Conservation (phyloP, 768 basidiomycete genomes). For the Pulveroboletus sp. region DNA sequence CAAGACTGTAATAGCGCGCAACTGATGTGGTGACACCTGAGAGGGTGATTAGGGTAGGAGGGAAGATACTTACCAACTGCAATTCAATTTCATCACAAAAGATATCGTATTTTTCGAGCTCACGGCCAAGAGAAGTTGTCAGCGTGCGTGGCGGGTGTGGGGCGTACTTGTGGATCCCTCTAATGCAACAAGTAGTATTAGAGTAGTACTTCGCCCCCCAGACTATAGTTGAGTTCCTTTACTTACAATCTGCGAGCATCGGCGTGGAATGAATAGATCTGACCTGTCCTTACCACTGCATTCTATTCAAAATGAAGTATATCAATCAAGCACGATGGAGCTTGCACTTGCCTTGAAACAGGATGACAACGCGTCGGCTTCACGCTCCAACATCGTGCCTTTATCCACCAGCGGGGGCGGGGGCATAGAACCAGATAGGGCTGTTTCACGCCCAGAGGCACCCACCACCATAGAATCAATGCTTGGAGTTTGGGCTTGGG, state of each 20-base stretch:
- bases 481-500: conserved; percentile 35
- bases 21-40: conserved; percentile 35
- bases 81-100: conserved; percentile 74
- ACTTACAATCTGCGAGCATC: conserved; percentile 63
- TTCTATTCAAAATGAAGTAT: conserved; percentile 34
- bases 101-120: conserved; percentile 77
- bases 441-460: conserved; percentile 26
- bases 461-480: conserved; percentile 6
- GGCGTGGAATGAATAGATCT: conserved; percentile 65
- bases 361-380: conserved; percentile 51
- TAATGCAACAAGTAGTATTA: conserved; percentile 22
- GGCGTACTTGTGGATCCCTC: conserved; percentile 54
- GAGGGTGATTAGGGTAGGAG: neutral
- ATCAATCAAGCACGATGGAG: neutral
- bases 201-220: neutral
- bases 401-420: conserved; percentile 42
- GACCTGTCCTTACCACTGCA: conserved; percentile 64
- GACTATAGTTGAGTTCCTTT: neutral
- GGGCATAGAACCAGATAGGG: conserved; percentile 40
- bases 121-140: conserved; percentile 60
- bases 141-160: conserved; percentile 62
- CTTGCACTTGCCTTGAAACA: conserved; percentile 50
- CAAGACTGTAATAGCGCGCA: conserved; percentile 65
- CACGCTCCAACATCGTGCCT: conserved; percentile 52
- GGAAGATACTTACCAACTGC: conserved; percentile 49